These are phyloP conservation scores for Phytophthora melonis DNA, from an alignment of 352 stramenopile genomes.

Conservation along the genomic window DNA sequence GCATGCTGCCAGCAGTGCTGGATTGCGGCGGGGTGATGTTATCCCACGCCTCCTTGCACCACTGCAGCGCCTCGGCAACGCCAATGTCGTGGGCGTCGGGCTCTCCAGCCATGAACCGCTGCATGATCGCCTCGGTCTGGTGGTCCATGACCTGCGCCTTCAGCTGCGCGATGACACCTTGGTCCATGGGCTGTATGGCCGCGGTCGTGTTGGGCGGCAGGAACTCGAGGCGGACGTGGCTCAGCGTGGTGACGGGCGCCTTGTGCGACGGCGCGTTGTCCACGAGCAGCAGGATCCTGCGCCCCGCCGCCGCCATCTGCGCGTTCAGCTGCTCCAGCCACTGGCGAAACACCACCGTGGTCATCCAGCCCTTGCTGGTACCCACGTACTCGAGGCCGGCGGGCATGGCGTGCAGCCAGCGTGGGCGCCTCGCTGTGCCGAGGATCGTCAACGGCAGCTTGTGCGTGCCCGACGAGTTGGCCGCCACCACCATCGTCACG, in stretches of 20 bases:
- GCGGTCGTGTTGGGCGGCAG: slow-evolving; percentile 7
- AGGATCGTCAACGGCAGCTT: background rate
- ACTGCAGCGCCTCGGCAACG: background rate
- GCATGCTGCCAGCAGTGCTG: background rate
- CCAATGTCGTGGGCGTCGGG: background rate
- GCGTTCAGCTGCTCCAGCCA: background rate
- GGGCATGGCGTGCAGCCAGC: slow-evolving; percentile 3
- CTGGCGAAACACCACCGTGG: background rate
- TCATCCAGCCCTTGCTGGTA: slow-evolving; percentile 17
- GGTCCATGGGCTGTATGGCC: slow-evolving; percentile 6
- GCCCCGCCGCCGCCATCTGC: background rate
- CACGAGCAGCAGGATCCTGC: background rate
- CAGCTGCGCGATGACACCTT: background rate
- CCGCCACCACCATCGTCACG: background rate
- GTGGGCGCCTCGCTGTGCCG: background rate
- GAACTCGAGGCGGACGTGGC: background rate
- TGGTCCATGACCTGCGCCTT: background rate
- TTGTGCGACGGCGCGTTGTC: background rate
- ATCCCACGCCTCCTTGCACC: background rate
- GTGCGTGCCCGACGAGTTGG: slow-evolving; percentile 5
- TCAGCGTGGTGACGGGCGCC: background rate
- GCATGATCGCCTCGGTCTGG: background rate
- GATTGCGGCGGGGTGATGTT: background rate
- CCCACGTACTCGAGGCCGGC: slow-evolving; percentile 1
- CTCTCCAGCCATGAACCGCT: background rate